Conservation (phyloP, 805 yeast genomes). For the Teunomyces gatunensis region DNA sequence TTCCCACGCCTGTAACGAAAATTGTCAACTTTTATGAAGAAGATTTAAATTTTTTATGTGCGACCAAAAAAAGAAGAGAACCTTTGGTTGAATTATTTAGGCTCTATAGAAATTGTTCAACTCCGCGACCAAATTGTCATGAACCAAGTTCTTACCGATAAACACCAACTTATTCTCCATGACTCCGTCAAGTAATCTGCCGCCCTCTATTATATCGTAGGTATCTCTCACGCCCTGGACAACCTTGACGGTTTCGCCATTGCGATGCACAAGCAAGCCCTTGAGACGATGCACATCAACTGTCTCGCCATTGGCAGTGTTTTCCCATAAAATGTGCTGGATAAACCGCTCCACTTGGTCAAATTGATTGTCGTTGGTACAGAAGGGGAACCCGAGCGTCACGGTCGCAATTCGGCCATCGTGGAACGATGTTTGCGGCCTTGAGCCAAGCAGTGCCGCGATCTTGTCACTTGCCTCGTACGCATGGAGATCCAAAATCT, state of each 20-base stretch:
- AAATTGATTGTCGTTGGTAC: conserved; percentile 36
- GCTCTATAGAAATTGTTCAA: conserved; percentile 12
- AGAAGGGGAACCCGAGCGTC: conserved; percentile 43
- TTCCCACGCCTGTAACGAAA: background rate
- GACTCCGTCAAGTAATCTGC: conserved; percentile 33
- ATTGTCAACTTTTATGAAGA: background rate
- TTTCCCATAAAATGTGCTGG: conserved; percentile 78
- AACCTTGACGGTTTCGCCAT: conserved; percentile 46
- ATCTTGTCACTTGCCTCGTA: conserved; percentile 46
- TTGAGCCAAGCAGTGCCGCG: conserved; percentile 12
- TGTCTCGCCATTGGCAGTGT: conserved; percentile 33
- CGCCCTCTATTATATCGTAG: conserved; percentile 67
- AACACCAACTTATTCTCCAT: conserved; percentile 60
- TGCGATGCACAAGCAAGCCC: conserved; percentile 58
- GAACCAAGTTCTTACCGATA: conserved; percentile 64
- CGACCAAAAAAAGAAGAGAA: background rate
- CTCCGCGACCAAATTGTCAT: conserved; percentile 32
- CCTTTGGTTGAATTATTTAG: no score
- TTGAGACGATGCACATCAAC: conserved; percentile 81
- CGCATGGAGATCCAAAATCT: conserved; percentile 75
- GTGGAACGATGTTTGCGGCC: conserved; percentile 24
- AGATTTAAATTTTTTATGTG: background rate
- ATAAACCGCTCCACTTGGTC: conserved; percentile 56
- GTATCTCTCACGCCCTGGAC: conserved; percentile 93
- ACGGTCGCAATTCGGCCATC: conserved; percentile 39